Percentiles rank a stretch among this genome's conserved stretches.
phyloP scores from a whole-genome alignment of 257 asterid genomes.

The Penstemon barbatus region DNA sequence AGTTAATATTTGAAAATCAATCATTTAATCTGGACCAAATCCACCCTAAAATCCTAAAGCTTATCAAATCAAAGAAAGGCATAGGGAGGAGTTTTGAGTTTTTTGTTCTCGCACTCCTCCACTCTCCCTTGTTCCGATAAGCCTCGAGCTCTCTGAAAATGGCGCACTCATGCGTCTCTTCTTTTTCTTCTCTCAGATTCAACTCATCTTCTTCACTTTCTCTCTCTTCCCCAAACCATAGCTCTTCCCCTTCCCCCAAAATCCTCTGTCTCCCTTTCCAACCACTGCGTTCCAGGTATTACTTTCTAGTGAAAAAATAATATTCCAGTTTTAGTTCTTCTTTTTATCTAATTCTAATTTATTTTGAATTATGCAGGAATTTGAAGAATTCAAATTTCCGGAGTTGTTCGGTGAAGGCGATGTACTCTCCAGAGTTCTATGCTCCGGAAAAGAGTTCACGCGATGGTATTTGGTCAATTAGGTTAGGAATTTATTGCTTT shows the following conservation, averaged over 20 bases:
- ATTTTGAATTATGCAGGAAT: conserved; percentile 37
- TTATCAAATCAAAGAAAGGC: no score
- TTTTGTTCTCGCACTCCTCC: no score
- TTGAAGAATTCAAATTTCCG: conserved; percentile 36
- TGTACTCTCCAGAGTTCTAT: conserved; percentile 43
- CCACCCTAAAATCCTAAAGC: no score
- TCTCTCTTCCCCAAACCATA: conserved; percentile 25
- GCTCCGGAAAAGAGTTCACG: conserved; percentile 46
- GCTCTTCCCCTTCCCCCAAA: conserved; percentile 4
- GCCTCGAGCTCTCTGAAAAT: conserved; percentile 18
- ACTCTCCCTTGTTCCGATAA: neutral
- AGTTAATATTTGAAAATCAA: no score
- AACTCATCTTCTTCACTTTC: conserved; percentile 33
- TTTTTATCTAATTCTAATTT: neutral
- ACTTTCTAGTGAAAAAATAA: neutral
- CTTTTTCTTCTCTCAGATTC: conserved; percentile 35
- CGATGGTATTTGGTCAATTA: conserved; percentile 81
- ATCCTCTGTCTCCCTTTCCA: conserved; percentile 45
- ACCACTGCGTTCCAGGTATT: conserved; percentile 42
- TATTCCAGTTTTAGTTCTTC: neutral
- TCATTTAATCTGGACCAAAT: no score
- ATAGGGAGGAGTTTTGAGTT: no score
- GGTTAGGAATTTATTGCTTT: conserved; percentile 37
- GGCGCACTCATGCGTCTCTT: conserved; percentile 44
- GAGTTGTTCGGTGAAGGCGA: conserved; percentile 47